Conservation (phyloP, 1,284 basidiomycete genomes). For the Meripilus lineatus region DNA sequence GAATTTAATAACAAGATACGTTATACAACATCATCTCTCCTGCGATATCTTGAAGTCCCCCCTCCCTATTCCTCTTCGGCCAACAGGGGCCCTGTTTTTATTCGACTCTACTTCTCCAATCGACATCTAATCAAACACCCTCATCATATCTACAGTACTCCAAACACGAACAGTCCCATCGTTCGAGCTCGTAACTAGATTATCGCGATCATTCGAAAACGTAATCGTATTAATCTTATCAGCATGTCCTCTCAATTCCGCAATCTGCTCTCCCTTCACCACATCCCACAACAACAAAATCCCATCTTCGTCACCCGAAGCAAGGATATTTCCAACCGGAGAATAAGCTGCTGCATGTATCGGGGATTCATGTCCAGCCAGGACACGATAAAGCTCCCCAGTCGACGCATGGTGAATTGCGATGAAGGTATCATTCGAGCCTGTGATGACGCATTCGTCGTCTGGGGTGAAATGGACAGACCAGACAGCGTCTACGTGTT, state of each 20-base stretch:
- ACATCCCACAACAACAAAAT: conserved; percentile 7
- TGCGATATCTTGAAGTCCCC: too few species aligned
- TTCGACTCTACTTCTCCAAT: too few species aligned
- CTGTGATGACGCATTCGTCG: conserved; percentile 26
- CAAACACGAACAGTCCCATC: too few species aligned
- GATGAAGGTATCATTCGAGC: conserved; percentile 26
- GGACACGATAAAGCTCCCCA: background rate
- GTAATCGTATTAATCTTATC: conserved; percentile 24
- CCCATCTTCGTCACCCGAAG: conserved; percentile 5
- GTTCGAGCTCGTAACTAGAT: conserved; percentile 30
- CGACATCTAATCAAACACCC: too few species aligned
- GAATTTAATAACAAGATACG: too few species aligned
- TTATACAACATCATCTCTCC: too few species aligned
- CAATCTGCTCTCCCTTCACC: background rate
- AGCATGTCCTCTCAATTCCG: conserved; percentile 11
- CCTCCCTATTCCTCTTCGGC: too few species aligned
- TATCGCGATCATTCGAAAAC: conserved; percentile 25
- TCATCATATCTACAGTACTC: background rate
- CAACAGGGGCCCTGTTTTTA: too few species aligned
- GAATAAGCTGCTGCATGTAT: conserved; percentile 5
- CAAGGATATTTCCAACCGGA: conserved; percentile 10
- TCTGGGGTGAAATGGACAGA: conserved; percentile 32
- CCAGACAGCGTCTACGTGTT: conserved; percentile 25
- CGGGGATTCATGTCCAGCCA: conserved; percentile 7
- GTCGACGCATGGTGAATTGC: conserved; percentile 3